phyloP scores from a whole-genome alignment of 208 protist genomes.

The Crithidia thermophila region DNA sequence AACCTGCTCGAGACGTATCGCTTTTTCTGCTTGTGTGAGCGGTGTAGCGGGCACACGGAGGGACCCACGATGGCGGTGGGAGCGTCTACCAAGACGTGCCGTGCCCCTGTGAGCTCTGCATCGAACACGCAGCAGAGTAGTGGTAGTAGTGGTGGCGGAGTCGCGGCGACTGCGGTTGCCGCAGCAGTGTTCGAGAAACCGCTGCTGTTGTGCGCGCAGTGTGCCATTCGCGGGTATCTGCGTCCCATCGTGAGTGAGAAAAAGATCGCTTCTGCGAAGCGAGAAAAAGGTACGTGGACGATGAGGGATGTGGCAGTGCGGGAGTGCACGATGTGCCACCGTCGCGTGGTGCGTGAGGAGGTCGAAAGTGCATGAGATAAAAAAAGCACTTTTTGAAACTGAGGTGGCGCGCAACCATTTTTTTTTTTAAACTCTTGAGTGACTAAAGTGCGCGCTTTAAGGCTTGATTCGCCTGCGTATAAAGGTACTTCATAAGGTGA shows the following conservation, averaged over 20 bases:
- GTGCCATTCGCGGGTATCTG: conserved; percentile 51
- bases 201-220: conserved; percentile 45
- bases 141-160: too few species aligned
- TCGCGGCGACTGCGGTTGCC: not conserved
- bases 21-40: conserved; percentile 71
- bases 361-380: not conserved
- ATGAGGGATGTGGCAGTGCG: conserved; percentile 19
- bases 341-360: conserved; percentile 11
- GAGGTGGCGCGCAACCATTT: too few species aligned
- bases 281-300: conserved; percentile 5
- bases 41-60: conserved; percentile 36
- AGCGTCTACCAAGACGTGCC: not conserved
- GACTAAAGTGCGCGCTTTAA: too few species aligned
- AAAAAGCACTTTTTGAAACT: too few species aligned
- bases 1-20: conserved; percentile 57
- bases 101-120: not conserved
- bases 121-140: not conserved
- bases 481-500: too few species aligned
- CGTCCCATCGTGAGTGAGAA: conserved; percentile 35
- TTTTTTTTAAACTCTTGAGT: too few species aligned
- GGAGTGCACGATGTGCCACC: conserved; percentile 30
- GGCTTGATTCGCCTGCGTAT: too few species aligned
- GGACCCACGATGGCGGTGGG: conserved; percentile 14
- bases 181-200: conserved; percentile 15
- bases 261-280: not conserved